Conservation (phyloP, 176 grass and related monocot species). For the Ensete ventricosum region DNA sequence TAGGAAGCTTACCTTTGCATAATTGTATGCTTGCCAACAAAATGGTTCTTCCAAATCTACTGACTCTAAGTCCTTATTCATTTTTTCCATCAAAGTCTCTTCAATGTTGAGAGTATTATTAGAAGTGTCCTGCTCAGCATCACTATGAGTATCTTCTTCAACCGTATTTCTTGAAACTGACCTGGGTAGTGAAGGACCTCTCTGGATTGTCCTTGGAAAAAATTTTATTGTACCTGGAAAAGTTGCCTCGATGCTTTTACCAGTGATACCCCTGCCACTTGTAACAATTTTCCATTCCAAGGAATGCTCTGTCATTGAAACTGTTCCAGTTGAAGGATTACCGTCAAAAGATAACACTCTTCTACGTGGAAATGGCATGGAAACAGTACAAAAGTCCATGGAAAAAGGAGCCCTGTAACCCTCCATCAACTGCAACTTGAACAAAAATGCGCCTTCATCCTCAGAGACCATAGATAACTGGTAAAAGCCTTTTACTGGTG, state of each 20-base stretch:
- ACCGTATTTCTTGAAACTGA: constrained; percentile 29
- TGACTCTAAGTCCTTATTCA: constrained; percentile 78
- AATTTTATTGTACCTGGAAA: constrained; percentile 86
- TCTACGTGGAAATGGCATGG: constrained; percentile 85
- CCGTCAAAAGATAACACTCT: constrained; percentile 82
- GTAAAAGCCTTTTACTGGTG: constrained; percentile 92
- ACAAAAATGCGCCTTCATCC: constrained; percentile 87
- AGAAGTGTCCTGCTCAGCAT: constrained; percentile 50
- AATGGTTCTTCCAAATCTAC: constrained; percentile 88
- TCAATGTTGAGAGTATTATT: constrained; percentile 67
- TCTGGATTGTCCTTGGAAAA: constrained; percentile 44
- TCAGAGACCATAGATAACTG: constrained; percentile 93
- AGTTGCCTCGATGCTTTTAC: constrained; percentile 79
- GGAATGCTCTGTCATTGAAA: constrained; percentile 74
- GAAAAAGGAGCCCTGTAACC: constrained; percentile 69
- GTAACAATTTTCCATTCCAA: constrained; percentile 95
- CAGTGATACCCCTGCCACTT: constrained; percentile 57
- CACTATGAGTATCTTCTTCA: constrained; percentile 53
- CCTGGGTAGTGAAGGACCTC: constrained; percentile 41
- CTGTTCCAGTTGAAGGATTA: constrained; percentile 75
- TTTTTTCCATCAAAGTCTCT: constrained; percentile 81
- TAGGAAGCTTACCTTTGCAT: constrained; percentile 61
- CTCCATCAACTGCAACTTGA: constrained; percentile 85
- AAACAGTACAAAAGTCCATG: constrained; percentile 93
- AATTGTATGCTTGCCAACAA: constrained; percentile 96